Evolutionary conservation across 306 rosid species (phyloP).

Genomic region (Boehmeria nivea): DNA sequence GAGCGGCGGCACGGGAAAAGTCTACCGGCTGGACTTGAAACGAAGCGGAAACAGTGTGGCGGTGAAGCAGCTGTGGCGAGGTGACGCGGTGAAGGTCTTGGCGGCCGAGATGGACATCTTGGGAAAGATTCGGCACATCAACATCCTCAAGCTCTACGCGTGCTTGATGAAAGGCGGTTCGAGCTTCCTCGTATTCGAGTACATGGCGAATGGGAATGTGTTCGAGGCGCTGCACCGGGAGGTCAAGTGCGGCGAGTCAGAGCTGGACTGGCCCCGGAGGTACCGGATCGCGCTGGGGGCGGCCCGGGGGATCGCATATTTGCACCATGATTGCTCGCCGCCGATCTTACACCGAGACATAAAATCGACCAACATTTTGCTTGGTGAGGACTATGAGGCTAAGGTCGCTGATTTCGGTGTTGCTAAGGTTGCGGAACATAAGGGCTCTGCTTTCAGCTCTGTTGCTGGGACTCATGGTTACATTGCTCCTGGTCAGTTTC

Average conservation of each 20-base stretch:
- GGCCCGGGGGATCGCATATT: conserved; percentile 83
- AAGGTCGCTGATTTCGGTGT: conserved; percentile 96
- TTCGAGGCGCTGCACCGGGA: conserved; percentile 62
- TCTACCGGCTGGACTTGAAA: conserved; percentile 66
- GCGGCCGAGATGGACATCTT: conserved; percentile 86
- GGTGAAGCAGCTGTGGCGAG: conserved; percentile 72
- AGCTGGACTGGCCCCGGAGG: conserved; percentile 76
- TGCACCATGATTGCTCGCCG: conserved; percentile 90
- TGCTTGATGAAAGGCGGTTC: conserved; percentile 63
- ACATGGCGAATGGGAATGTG: conserved; percentile 87
- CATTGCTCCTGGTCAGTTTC: conserved; percentile 87
- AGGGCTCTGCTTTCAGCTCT: conserved; percentile 49
- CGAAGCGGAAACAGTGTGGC: conserved; percentile 56
- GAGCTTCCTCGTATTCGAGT: conserved; percentile 75
- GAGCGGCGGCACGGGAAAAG: conserved; percentile 85
- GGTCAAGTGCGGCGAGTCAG: conserved; percentile 43
- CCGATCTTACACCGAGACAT: conserved; percentile 85
- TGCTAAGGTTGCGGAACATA: conserved; percentile 62
- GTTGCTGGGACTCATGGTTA: conserved; percentile 93
- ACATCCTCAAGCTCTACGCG: conserved; percentile 90
- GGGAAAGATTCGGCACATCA: conserved; percentile 79
- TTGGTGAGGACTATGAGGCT: conserved; percentile 63
- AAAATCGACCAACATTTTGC: conserved; percentile 88
- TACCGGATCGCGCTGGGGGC: conserved; percentile 78
- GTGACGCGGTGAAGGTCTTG: conserved; percentile 51